Base-by-base conservation (phyloP, 352 stramenopile genomes). In the Phytophthora sp. region DNA sequence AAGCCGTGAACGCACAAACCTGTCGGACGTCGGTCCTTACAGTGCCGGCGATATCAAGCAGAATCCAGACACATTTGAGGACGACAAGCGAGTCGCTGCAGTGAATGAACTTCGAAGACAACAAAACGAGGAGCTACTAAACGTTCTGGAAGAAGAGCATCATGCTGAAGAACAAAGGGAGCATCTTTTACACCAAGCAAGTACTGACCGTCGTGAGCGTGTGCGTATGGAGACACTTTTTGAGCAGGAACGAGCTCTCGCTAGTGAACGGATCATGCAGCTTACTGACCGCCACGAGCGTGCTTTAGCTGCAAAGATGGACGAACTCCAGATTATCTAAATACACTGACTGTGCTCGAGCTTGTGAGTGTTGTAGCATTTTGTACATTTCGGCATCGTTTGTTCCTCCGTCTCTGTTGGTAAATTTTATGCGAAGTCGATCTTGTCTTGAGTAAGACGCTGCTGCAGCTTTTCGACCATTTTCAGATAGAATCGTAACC, bases 191-290 rank as follows among this genome's bases (percentile, higher is more conserved):
- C 66, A 59, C 0, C 78, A 90, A 56, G 74, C 77, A 0, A 60
- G 44, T 13, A 61, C 71, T 45, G 45, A 54, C 6, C 44, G 41
- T 2, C 58, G 39, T n/a, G 88, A 96, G 47, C 71, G 67, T 9
- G 54, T 50, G 4, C 80, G 85, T 2, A 79, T 96, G 54, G 82
- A 95, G 56, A 57, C 76, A 42, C 80, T 90, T 21, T 96, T 93
- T 47, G 74, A 80, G 52, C 77, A 78, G 46, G 86, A 96, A 45
- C 77, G 88, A 35, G 75, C 76, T 7, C 69, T 82, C 18, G 85
- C 83, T 3, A 96, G 88, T 63, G 86, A 95, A 47, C 84, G 85
- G 1, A 96, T 95, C 60, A 89, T 93, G 85, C 69, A 77, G 29
- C 57, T 96, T 11, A 96, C 85, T 1, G 67, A 91, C 35, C 68